Evolutionary conservation across 805 yeast genomes (phyloP), one percentile per base, ranked within the genome.

Genomic region (Candida chilensis): DNA sequence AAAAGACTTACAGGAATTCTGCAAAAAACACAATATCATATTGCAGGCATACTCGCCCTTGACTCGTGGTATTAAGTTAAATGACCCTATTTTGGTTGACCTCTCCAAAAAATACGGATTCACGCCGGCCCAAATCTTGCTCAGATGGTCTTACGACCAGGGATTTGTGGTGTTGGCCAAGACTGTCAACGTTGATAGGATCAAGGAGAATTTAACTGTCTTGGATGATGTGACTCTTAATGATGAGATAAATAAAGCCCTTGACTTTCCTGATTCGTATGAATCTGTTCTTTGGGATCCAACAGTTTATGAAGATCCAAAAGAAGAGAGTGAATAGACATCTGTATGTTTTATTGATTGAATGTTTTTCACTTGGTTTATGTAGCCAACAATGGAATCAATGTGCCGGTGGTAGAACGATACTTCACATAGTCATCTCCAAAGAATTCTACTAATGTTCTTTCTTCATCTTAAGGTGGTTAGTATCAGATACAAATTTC

Each of bases 301-400:
- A 11, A 50, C 55, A 16, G 24, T 33, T 17, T 49, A 41, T 29
- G 39, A 34, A 18, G 50, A 41, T 28, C 34, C 31, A 8, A 24
- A 24, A 20, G 10, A 20, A 20, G 22, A n/a, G n/a, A n/a, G n/a
- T n/a, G n/a, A n/a, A n/a, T n/a, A n/a, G n/a, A n/a, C n/a, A n/a
- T n/a, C n/a, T n/a, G n/a, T n/a, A n/a, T n/a, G n/a, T n/a, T n/a
- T n/a, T n/a, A n/a, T n/a, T n/a, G n/a, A n/a, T n/a, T n/a, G n/a
- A n/a, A n/a, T n/a, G n/a, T n/a, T n/a, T n/a, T n/a, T n/a, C n/a
- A n/a, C n/a, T n/a, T n/a, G n/a, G n/a, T n/a, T n/a, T n/a, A n/a
- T n/a, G n/a, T n/a, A n/a, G n/a, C n/a, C n/a, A n/a, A n/a, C n/a
- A 79, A 77, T 0, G 94, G 95, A 21, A 90, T 80, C 28, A 76